A percentile compares a stretch with the other conserved stretches of the same genome.
These are phyloP conservation scores for Emmonsiellopsis sp. DNA, from an alignment of 2,329 filamentous ascomycete species.

Conservation along the genomic window DNA sequence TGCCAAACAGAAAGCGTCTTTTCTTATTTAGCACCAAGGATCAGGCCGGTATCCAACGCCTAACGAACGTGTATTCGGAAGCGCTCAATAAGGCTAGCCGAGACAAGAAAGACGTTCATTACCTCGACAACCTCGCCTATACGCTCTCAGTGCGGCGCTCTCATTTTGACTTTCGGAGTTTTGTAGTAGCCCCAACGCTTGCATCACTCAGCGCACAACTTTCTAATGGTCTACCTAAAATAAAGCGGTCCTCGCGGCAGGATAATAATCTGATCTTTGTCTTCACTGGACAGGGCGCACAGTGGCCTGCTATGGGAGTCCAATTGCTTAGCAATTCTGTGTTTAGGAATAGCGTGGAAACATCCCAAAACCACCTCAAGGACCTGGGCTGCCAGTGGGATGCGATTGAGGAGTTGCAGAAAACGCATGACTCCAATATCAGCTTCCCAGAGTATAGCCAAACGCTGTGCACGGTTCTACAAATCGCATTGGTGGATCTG, in stretches of 20 bases:
- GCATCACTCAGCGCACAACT: not conserved
- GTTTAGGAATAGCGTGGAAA: conserved; percentile 1
- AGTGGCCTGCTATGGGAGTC: not conserved
- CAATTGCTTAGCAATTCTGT: not conserved
- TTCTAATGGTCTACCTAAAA: not conserved
- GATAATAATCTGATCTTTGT: not conserved
- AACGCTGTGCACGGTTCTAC: conserved; percentile 33
- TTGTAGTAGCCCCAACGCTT: not conserved
- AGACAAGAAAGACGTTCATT: not conserved
- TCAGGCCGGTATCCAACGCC: not conserved
- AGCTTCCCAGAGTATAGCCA: not conserved
- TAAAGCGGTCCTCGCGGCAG: not conserved
- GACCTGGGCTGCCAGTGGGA: conserved; percentile 6
- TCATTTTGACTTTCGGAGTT: not conserved
- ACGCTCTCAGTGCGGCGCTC: not conserved
- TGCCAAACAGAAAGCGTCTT: not conserved
- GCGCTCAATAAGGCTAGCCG: not conserved
- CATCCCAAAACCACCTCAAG: conserved; percentile 1
- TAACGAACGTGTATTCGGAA: not conserved
- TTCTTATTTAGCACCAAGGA: not conserved
- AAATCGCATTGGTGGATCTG: conserved; percentile 40
- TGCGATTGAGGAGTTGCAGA: conserved; percentile 6
- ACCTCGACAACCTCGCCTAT: not conserved
- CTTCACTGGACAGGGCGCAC: conserved; percentile 1
- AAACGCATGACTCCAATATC: not conserved